Evolutionary conservation across 257 asterid genomes (phyloP).

Genomic region (Solanum tarijense): DNA sequence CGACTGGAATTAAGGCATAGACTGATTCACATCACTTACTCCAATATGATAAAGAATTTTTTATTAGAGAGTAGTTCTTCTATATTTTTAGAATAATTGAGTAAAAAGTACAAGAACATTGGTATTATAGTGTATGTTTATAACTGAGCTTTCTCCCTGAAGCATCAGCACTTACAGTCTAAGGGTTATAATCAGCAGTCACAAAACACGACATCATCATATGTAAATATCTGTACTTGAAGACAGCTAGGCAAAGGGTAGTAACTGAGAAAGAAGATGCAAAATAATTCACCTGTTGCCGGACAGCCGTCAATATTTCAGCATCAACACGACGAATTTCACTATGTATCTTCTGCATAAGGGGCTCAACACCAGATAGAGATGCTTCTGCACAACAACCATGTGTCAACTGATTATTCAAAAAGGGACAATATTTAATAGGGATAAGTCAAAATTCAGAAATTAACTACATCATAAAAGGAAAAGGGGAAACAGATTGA

Average conservation of each 20-base stretch:
- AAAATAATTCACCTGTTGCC: slow-evolving; percentile 71
- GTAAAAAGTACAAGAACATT: neutral
- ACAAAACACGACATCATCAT: neutral
- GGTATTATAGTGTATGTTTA: neutral
- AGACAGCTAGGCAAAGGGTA: neutral
- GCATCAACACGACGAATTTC: slow-evolving; percentile 87
- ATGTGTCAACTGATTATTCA: slow-evolving; percentile 9
- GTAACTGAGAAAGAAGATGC: neutral
- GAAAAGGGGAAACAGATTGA: neutral
- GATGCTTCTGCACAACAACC: slow-evolving; percentile 70
- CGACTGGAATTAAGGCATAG: neutral
- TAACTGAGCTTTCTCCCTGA: neutral
- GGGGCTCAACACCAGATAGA: slow-evolving; percentile 91
- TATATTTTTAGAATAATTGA: neutral
- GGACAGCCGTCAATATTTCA: slow-evolving; percentile 76
- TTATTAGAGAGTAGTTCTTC: neutral
- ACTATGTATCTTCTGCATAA: slow-evolving; percentile 83
- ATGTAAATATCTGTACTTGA: neutral
- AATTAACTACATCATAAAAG: neutral
- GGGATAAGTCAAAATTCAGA: neutral
- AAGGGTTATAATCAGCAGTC: neutral
- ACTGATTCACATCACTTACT: neutral
- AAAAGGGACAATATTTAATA: neutral
- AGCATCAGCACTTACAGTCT: neutral
- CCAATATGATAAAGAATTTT: neutral